Evolutionary conservation across 148 eudicot species (phyloP).

Genomic region (Vaccinium myrtillus): DNA sequence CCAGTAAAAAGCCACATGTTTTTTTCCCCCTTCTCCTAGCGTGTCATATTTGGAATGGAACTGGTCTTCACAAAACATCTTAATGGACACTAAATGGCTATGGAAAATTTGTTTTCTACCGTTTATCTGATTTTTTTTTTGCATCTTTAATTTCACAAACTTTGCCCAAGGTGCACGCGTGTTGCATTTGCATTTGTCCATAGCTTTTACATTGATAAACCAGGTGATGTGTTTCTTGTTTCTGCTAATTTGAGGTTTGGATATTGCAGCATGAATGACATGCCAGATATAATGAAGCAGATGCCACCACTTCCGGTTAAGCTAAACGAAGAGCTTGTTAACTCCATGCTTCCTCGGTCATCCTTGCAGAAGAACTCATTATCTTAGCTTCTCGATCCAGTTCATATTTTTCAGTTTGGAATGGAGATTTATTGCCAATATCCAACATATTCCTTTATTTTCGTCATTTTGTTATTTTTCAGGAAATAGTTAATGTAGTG

Average conservation of each 20-base stretch:
- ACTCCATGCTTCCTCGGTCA: conserved; percentile 54
- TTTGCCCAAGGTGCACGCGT: neutral
- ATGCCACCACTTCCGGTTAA: conserved; percentile 97
- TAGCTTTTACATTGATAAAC: neutral
- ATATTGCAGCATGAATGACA: conserved; percentile 65
- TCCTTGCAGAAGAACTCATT: conserved; percentile 52
- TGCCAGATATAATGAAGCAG: conserved; percentile 91
- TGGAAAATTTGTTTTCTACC: neutral
- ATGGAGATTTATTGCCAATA: conserved; percentile 1
- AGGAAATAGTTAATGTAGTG: neutral
- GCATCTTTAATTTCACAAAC: neutral
- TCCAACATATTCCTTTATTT: neutral
- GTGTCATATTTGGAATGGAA: neutral
- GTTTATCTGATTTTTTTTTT: neutral
- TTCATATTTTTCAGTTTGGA: neutral
- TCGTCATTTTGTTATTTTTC: neutral
- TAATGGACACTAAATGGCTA: neutral
- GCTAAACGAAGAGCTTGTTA: conserved; percentile 81
- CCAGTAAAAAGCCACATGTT: neutral
- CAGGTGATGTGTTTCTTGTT: neutral
- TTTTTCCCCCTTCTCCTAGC: neutral
- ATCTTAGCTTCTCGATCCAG: conserved; percentile 13
- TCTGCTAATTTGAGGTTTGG: conserved; percentile 7
- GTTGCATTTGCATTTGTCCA: neutral
- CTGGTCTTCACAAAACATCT: neutral